phyloP scores from a whole-genome alignment of 805 yeast genomes.

The Kuraishia molischiana region DNA sequence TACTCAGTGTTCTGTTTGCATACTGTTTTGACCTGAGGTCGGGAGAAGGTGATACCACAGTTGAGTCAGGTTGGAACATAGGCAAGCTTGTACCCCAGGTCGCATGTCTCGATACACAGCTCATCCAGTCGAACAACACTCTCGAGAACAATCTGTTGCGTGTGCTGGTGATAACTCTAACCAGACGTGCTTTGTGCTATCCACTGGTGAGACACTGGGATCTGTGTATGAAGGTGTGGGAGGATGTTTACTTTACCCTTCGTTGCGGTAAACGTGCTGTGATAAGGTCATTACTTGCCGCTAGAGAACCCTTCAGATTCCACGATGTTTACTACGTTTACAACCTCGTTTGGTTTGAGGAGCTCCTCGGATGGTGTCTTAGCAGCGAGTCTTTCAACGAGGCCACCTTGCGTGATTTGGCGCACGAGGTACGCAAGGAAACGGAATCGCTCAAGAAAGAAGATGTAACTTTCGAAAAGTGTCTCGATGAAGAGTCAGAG shows the following conservation, averaged over 20 bases:
- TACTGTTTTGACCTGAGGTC: conserved; percentile 69
- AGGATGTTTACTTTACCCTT: conserved; percentile 57
- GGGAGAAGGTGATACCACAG: conserved; percentile 58
- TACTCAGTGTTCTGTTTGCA: conserved; percentile 62
- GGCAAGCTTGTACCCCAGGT: conserved; percentile 82
- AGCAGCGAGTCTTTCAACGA: conserved; percentile 52
- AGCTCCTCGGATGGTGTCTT: conserved; percentile 61
- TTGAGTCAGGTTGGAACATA: conserved; percentile 91
- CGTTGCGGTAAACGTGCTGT: conserved; percentile 62
- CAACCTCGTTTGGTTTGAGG: conserved; percentile 67
- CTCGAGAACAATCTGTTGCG: conserved; percentile 30
- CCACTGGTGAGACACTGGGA: conserved; percentile 73
- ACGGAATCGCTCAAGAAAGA: conserved; percentile 25
- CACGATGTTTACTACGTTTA: conserved; percentile 84
- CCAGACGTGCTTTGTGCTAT: conserved; percentile 65
- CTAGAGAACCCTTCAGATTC: conserved; percentile 66
- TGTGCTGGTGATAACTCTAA: conserved; percentile 48
- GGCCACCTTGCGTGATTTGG: conserved; percentile 46
- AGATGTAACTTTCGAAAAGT: conserved; percentile 49
- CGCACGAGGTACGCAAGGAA: conserved; percentile 51
- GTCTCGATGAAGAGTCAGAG: conserved; percentile 15
- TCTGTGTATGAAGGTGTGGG: conserved; percentile 56
- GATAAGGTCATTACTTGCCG: conserved; percentile 45
- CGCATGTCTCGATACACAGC: conserved; percentile 54
- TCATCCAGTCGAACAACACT: conserved; percentile 25